Conservation (phyloP, 805 yeast species). For the Candida broadrunensis region DNA sequence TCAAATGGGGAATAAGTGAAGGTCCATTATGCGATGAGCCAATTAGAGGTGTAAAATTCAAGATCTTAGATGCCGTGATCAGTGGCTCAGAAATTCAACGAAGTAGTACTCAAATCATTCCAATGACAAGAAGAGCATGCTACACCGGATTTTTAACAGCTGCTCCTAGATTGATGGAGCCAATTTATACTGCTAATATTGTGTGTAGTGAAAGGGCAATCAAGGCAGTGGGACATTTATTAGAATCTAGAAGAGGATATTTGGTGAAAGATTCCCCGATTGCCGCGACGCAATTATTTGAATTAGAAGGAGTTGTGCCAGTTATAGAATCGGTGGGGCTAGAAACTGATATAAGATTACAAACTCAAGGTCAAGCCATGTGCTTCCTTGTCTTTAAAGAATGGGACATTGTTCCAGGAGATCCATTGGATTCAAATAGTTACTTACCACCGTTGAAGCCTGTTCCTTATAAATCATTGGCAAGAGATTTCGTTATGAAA, state of each 20-base stretch:
- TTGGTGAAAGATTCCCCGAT: constrained; percentile 46
- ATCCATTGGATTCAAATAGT: constrained; percentile 73
- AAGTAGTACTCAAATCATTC: constrained; percentile 68
- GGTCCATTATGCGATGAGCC: constrained; percentile 95
- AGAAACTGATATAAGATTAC: constrained; percentile 78
- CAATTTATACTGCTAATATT: constrained; percentile 61
- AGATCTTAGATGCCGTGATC: constrained; percentile 58
- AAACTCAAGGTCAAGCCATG: constrained; percentile 76
- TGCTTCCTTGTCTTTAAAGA: constrained; percentile 61
- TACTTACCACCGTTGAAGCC: constrained; percentile 70
- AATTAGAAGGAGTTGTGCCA: constrained; percentile 66
- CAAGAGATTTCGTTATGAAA: constrained; percentile 86
- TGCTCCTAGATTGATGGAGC: constrained; percentile 77
- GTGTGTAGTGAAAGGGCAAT: constrained; percentile 51
- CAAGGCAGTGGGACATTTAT: constrained; percentile 43
- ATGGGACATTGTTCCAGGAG: constrained; percentile 87
- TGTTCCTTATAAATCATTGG: constrained; percentile 65
- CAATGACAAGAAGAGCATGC: constrained; percentile 81
- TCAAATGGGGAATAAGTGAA: constrained; percentile 75
- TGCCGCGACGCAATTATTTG: constrained; percentile 68
- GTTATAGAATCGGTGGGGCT: constrained; percentile 89
- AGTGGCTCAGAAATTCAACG: constrained; percentile 47
- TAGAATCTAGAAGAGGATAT: constrained; percentile 69
- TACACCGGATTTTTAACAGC: constrained; percentile 78
- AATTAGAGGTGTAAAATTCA: constrained; percentile 65